Conservation (phyloP, 2,329 filamentous ascomycete species). For the Cladosporium sp. region DNA sequence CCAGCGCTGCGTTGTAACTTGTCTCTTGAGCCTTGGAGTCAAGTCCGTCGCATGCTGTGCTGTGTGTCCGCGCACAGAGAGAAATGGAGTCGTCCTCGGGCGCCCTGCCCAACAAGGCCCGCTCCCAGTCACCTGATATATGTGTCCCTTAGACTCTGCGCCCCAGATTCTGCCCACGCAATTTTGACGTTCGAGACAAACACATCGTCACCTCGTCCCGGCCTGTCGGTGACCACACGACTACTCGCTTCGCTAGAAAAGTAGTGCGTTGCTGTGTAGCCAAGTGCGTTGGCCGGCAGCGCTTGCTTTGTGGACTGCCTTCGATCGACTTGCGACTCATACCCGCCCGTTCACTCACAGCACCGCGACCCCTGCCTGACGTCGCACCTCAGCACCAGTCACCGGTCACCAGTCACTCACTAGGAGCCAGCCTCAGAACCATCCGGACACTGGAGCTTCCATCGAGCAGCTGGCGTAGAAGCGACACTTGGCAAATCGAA, state of each 20-base stretch:
- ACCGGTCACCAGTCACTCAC: not conserved
- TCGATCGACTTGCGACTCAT: not conserved
- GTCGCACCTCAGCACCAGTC: not conserved
- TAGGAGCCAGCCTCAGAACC: not conserved
- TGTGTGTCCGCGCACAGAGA: conserved; percentile 1
- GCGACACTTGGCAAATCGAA: not conserved
- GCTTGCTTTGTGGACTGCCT: not conserved
- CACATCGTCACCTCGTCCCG: not conserved
- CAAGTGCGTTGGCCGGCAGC: not conserved
- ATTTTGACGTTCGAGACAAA: conserved; percentile 16
- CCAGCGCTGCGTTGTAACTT: conserved; percentile 7
- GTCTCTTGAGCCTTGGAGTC: conserved; percentile 6
- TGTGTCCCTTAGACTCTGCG: conserved; percentile 10
- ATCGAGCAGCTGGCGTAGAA: not conserved
- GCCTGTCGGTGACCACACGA: conserved; percentile 17
- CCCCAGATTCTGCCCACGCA: conserved; percentile 19
- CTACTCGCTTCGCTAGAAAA: conserved; percentile 17
- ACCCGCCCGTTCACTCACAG: conserved; percentile 9
- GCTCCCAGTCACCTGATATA: conserved; percentile 12
- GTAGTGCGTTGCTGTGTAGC: conserved; percentile 17
- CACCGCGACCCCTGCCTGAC: conserved; percentile 3
- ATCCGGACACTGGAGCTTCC: not conserved
- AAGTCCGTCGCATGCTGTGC: conserved; percentile 7
- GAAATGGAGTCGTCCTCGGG: conserved; percentile 2
- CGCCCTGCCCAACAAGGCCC: conserved; percentile 1